phyloP scores from a whole-genome alignment of 208 protist genomes.

The Borovskyia barvae region DNA sequence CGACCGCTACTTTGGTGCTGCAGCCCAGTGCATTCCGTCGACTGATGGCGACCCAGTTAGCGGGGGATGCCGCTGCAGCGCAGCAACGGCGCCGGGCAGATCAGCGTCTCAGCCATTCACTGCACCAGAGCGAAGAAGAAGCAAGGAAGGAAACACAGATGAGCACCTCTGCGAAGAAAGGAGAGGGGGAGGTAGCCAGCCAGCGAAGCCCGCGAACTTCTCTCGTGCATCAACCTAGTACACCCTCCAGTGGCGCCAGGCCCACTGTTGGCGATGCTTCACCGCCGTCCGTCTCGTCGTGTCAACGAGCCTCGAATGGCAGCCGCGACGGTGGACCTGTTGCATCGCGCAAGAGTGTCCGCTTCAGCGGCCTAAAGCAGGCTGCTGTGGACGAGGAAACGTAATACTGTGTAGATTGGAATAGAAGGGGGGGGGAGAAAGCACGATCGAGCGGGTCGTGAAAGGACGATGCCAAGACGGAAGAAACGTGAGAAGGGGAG shows the following conservation, averaged over 20 bases:
- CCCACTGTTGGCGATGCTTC: background rate
- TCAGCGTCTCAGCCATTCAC: no score
- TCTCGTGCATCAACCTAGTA: background rate
- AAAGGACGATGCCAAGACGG: slow-evolving; percentile 3
- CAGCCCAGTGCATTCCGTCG: slow-evolving; percentile 87
- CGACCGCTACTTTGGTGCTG: slow-evolving; percentile 96
- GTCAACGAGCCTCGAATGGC: background rate
- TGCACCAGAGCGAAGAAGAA: background rate
- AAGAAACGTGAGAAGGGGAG: background rate
- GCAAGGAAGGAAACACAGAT: background rate
- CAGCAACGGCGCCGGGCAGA: background rate
- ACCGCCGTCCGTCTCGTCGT: background rate
- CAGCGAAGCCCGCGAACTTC: background rate
- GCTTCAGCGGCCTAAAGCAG: slow-evolving; percentile 21
- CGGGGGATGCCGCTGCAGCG: slow-evolving; percentile 5
- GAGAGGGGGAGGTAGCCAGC: background rate
- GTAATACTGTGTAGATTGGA: no score
- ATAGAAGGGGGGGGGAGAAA: no score
- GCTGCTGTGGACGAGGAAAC: slow-evolving; percentile 6
- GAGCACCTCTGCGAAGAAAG: background rate
- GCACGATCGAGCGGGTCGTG: no score
- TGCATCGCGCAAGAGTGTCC: slow-evolving; percentile 34
- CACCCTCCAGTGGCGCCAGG: slow-evolving; percentile 13
- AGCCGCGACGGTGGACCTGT: background rate
- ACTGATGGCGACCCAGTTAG: slow-evolving; percentile 23